Evolutionary conservation across 2,329 filamentous ascomycete genomes (phyloP).

Genomic region (Pezicula neosporulosa): DNA sequence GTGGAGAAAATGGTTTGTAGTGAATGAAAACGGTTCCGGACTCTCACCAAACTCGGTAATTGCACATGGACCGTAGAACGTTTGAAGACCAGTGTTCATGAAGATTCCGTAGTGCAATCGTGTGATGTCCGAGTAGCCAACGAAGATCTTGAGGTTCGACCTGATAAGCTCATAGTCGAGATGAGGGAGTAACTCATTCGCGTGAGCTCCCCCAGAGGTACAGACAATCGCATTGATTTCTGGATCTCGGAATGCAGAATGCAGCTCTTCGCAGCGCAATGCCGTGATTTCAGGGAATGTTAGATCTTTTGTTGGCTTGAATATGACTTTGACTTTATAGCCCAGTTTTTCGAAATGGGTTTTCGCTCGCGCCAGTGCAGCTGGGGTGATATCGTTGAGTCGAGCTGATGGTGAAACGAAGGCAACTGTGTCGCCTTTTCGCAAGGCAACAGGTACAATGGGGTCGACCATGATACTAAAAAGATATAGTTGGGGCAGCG

Average conservation of each 20-base stretch:
- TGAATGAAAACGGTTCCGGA: conserved; percentile 16
- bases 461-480: no score
- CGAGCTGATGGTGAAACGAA: conserved; percentile 27
- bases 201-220: conserved; percentile 21
- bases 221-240: conserved; percentile 24
- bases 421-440: conserved; percentile 26
- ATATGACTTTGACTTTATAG: conserved; percentile 18
- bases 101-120: conserved; percentile 23
- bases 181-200: conserved; percentile 24
- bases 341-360: conserved; percentile 11
- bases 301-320: conserved; percentile 2
- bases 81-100: conserved; percentile 15
- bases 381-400: conserved; percentile 20
- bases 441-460: background rate
- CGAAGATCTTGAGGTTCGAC: conserved; percentile 28
- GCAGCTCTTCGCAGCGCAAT: conserved; percentile 17
- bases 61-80: conserved; percentile 27
- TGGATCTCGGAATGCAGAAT: conserved; percentile 20
- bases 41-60: conserved; percentile 23
- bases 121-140: conserved; percentile 28
- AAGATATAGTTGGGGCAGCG: no score
- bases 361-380: conserved; percentile 11
- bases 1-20: conserved; percentile 13
- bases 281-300: conserved; percentile 4
- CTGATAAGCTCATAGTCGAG: conserved; percentile 27